phyloP scores from a whole-genome alignment of 371 early-diverging fungal genomes.

The Apophysomyces ossiformis region DNA sequence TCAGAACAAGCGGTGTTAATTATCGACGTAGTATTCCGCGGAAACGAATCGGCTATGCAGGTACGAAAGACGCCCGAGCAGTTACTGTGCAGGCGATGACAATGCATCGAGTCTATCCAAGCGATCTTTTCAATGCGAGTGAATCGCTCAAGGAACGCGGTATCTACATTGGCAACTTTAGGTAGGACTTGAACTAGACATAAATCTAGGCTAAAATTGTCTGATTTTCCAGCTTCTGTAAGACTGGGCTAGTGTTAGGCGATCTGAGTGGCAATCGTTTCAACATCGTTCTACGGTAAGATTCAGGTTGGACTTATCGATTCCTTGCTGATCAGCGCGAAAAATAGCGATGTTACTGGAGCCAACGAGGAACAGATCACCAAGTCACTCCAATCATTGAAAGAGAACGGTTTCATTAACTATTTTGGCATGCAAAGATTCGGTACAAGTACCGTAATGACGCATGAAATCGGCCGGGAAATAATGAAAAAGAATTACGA shows the following conservation, averaged over 20 bases:
- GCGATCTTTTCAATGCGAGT: slow-evolving; percentile 61
- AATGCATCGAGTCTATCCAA: slow-evolving; percentile 65
- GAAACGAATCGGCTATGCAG: slow-evolving; percentile 85
- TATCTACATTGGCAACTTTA: slow-evolving; percentile 79
- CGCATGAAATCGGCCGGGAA: slow-evolving; percentile 87
- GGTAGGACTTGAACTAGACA: slow-evolving; percentile 39
- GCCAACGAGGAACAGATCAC: slow-evolving; percentile 49
- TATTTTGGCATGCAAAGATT: slow-evolving; percentile 99
- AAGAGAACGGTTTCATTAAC: slow-evolving; percentile 89
- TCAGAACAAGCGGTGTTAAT: not conserved
- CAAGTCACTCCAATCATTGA: slow-evolving; percentile 65
- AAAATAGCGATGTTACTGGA: slow-evolving; percentile 41
- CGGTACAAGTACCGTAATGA: slow-evolving; percentile 85
- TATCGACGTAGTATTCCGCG: slow-evolving; percentile 37
- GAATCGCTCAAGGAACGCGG: slow-evolving; percentile 53
- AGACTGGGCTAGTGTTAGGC: slow-evolving; percentile 75
- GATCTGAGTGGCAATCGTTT: slow-evolving; percentile 92
- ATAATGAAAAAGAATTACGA: slow-evolving; percentile 81
- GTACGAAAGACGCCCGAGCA: slow-evolving; percentile 98
- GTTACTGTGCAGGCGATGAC: slow-evolving; percentile 93
- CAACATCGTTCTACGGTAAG: slow-evolving; percentile 73
- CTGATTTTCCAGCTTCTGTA: slow-evolving; percentile 50
- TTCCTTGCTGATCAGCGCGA: not conserved
- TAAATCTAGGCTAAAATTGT: not conserved
- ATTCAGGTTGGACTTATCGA: not conserved